Evolutionary conservation across 2,329 filamentous ascomycete genomes (phyloP), one percentile per base, ranked within the genome.

Genomic region (Trichoderma asperellum): DNA sequence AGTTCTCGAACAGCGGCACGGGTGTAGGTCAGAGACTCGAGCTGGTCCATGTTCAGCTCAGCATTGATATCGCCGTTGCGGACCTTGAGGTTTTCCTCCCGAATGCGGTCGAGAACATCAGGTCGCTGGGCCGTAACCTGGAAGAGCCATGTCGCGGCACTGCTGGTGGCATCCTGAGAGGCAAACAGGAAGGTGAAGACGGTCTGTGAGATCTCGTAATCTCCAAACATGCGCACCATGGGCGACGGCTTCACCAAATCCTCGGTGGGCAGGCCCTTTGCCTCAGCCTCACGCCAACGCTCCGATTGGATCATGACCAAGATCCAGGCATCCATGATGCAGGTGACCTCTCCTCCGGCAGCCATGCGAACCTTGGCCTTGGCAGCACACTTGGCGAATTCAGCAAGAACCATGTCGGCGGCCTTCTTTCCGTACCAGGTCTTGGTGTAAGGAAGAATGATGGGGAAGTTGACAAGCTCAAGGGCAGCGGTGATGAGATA

Each of bases 381-480:
- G 72, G 93, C 92, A 58, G 95, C 92, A 77, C 95, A 97, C 82
- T 93, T 94, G 78, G 91, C 83, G 77, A 98, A 98, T 79, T 97
- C 94, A 60, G 86, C 87, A 73, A 98, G 85, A 40, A 97, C 93
- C 90, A 97, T 93, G 77, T 97, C 93, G 70, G 95, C 90, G 35
- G 94, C 93, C 84, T 94, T 96, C 87, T 97, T 97, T 75, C 95
- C 96, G 77, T 97, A 96, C 94, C 94, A 98, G 5, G 94, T 94
- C 85, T 94, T 95, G 78, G 94, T 97, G 85, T 88, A 98, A 49
- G 95, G 95, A 52, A 98, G 82, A 78, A 98, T 97, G 82, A 98
- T 92, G 70, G 96, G 95, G 85, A 98, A 97, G 85, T 98, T 98
- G 85, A 99, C 96, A 58, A 98, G 88, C 81, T 99, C 96, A 74